Conservation (phyloP, 2,329 filamentous ascomycete species). For the Colletotrichum simmondsii region DNA sequence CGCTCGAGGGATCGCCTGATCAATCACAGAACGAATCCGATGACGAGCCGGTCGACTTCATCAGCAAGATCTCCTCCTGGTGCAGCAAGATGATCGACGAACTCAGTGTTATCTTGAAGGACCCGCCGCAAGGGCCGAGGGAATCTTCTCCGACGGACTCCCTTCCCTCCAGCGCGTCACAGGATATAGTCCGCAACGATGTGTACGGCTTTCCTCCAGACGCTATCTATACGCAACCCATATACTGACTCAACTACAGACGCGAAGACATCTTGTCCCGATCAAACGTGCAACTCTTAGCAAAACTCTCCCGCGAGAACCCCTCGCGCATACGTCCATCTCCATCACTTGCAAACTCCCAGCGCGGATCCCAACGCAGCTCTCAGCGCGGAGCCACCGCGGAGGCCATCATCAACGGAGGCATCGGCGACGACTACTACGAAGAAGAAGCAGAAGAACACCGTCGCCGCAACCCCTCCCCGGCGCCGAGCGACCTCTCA, state of each 20-base stretch:
- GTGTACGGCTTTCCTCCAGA: not conserved
- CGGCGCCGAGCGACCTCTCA: not conserved
- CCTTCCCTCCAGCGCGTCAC: conserved; percentile 4
- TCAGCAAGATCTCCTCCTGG: not conserved
- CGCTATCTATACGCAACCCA: not conserved
- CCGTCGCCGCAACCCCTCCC: not conserved
- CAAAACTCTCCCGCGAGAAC: not conserved
- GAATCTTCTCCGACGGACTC: conserved; percentile 19
- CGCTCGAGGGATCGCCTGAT: not conserved
- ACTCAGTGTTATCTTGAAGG: not conserved
- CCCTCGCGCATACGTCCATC: conserved; percentile 3
- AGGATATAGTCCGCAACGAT: conserved; percentile 15
- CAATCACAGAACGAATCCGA: not conserved
- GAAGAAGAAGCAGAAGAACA: not conserved
- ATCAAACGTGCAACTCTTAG: conserved; percentile 17
- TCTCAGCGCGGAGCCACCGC: not conserved
- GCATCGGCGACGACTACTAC: not conserved
- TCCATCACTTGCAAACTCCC: not conserved
- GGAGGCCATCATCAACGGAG: not conserved
- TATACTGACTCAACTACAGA: conserved; percentile 2
- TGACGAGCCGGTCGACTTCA: not conserved
- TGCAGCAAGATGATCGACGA: conserved; percentile 20
- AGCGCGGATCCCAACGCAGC: not conserved
- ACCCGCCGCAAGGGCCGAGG: not conserved
- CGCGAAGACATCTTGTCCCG: conserved; percentile 16